Evolutionary conservation across 2,329 filamentous ascomycete species (phyloP).

Genomic region (Fusarium clavum): DNA sequence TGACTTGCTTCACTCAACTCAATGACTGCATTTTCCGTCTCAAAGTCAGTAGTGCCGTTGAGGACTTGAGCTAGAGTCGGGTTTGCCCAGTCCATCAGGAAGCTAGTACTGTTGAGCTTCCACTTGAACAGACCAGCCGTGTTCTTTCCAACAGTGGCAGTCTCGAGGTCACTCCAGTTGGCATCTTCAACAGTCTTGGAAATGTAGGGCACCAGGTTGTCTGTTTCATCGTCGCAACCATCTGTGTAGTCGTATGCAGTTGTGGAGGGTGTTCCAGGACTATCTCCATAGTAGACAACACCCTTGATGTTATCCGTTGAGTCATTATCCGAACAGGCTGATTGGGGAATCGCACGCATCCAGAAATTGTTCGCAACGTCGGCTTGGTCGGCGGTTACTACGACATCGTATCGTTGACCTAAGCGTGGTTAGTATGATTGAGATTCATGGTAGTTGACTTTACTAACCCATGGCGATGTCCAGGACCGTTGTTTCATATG

Average conservation of each 20-base stretch:
- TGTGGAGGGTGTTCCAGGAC: constrained; percentile 18
- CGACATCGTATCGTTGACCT: constrained; percentile 61
- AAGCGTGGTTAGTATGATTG: rapidly evolving
- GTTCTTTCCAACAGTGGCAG: constrained; percentile 7
- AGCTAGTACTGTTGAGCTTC: constrained; percentile 19
- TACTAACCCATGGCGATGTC: constrained; percentile 36
- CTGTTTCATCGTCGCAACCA: constrained; percentile 53
- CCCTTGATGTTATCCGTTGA: constrained; percentile 59
- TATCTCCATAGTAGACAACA: constrained; percentile 58
- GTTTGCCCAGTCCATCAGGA: constrained; percentile 15
- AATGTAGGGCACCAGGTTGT: constrained; percentile 51
- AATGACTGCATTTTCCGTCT: constrained; percentile 41
- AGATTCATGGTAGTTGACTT: rapidly evolving
- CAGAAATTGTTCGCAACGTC: constrained; percentile 57
- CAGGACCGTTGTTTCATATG: constrained; percentile 60
- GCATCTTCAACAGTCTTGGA: constrained; percentile 49
- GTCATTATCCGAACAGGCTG: constrained; percentile 55
- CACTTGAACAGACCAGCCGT: constrained; percentile 13
- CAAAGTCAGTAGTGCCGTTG: not conserved
- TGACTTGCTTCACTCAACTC: constrained; percentile 42
- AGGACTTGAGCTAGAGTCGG: constrained; percentile 12
- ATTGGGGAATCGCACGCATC: constrained; percentile 60
- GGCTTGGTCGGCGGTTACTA: constrained; percentile 55
- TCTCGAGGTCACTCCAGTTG: constrained; percentile 34
- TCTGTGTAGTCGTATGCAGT: constrained; percentile 19